A percentile compares a stretch with the other conserved stretches of the same genome.
Conservation (phyloP, 2,329 filamentous ascomycete species). For the Tolypocladium amazonense region DNA sequence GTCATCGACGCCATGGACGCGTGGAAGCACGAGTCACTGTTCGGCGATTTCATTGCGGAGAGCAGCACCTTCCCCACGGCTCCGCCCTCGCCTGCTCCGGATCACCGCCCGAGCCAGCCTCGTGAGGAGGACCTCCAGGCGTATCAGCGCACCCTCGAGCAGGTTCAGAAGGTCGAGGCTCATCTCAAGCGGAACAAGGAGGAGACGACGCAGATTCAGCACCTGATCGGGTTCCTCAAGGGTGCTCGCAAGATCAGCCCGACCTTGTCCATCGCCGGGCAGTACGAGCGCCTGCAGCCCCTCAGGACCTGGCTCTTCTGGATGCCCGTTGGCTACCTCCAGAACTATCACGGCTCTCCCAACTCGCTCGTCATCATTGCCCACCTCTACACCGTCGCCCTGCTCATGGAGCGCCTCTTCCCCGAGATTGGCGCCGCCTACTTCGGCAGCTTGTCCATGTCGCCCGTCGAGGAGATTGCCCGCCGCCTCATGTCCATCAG, state of each 20-base stretch:
- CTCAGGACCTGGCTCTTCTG: conserved; percentile 92
- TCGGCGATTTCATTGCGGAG: conserved; percentile 71
- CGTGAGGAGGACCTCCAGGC: conserved; percentile 61
- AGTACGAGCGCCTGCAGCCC: conserved; percentile 82
- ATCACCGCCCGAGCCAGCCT: conserved; percentile 50
- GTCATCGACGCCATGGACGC: conserved; percentile 84
- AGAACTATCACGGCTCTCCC: conserved; percentile 64
- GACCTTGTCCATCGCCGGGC: conserved; percentile 62
- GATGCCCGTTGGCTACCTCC: conserved; percentile 77
- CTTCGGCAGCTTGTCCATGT: conserved; percentile 68
- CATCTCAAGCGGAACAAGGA: conserved; percentile 60
- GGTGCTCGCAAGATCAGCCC: conserved; percentile 61
- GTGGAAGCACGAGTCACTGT: conserved; percentile 84
- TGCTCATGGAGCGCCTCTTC: conserved; percentile 83
- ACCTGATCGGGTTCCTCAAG: conserved; percentile 63
- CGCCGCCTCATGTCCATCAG: conserved; percentile 62
- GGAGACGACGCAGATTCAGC: conserved; percentile 56
- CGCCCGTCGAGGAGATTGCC: conserved; percentile 79
- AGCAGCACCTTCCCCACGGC: conserved; percentile 64
- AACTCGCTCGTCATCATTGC: conserved; percentile 75
- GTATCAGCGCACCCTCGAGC: conserved; percentile 55
- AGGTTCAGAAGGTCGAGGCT: conserved; percentile 57
- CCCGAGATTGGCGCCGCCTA: conserved; percentile 86
- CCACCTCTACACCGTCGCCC: conserved; percentile 81
- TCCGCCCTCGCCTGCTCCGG: conserved; percentile 50